Evolutionary conservation across 2,329 filamentous ascomycete species (phyloP), one percentile per base, ranked within the genome.

Genomic region (Microsporum audouinii): DNA sequence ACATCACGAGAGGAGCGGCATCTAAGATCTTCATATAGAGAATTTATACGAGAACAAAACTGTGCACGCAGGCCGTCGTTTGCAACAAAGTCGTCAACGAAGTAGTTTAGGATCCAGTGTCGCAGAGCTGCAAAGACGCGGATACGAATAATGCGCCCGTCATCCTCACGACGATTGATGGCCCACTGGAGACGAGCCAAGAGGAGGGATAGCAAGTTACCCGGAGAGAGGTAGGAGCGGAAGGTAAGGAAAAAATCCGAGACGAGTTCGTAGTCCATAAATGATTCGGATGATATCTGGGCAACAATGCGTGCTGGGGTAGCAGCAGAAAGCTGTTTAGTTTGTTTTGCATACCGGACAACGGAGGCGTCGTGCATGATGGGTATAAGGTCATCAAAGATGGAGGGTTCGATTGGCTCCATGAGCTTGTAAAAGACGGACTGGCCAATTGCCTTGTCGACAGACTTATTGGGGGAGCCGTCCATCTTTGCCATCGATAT

Each of bases 91-190:
- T 99, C 94, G 70, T 99, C 94, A 60, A 89, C 82, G 67, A 97
- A 99, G 73, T 99, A 99, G 72, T 99, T 99, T 64, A 99, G 76
- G 61, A 97, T 91, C 94, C 94, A 99, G 73, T 99, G 94, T 61
- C 94, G 85, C 51, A 97, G 80, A 5, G 94, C 94, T 31, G 96
- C 94, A 76, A 97, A 99, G 0, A 91, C 95, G 47, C 94, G 84
- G 14, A 99, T 95, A 57, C 92, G 85, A n/a, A 96, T 94, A 59
- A 99, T 89, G 70, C 91, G 88, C 43, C 94, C 94, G 61, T 86
- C 85, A 71, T 96, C 90, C 70, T 95, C 89, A 55, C 82, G 78
- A 60, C 89, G 83, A 56, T 83, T 83, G 57, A 96, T 80, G 0
- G 94, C 91, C 94, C 94, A 99, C 66, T 86, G 82, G 59, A 99